Evolutionary conservation across 73 alveolate species (phyloP).

Genomic region (Stentor roeselii): DNA sequence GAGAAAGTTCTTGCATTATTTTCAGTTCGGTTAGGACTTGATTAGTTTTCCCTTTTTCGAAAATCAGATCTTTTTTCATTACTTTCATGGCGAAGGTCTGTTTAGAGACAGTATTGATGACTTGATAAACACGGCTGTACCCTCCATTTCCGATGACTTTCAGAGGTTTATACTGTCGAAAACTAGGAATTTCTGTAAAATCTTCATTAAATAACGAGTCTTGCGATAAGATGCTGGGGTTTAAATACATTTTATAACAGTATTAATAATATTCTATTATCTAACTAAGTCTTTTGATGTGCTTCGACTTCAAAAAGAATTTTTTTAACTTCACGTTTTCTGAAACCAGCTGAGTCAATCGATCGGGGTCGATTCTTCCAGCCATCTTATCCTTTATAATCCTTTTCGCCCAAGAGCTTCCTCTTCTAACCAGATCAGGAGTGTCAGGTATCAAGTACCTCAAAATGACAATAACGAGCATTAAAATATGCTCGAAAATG

Average conservation of each 20-base stretch:
- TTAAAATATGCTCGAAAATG: neutral
- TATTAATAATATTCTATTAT: too few species aligned
- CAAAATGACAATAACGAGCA: neutral
- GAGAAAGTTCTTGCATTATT: slow-evolving; percentile 67
- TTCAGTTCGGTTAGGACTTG: slow-evolving; percentile 79
- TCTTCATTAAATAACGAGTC: too few species aligned
- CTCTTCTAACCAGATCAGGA: neutral
- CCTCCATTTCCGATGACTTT: slow-evolving; percentile 56
- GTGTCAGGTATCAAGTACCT: neutral
- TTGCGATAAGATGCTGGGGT: too few species aligned
- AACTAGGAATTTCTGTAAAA: too few species aligned
- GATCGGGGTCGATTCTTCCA: too few species aligned
- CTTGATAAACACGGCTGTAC: slow-evolving; percentile 83
- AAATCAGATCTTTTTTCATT: slow-evolving; percentile 74
- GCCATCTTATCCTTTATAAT: neutral
- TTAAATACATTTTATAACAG: too few species aligned
- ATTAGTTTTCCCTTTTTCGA: slow-evolving; percentile 72
- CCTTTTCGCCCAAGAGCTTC: neutral
- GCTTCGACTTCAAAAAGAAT: too few species aligned
- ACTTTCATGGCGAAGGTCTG: slow-evolving; percentile 84
- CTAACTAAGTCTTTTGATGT: too few species aligned
- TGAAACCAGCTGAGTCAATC: too few species aligned
- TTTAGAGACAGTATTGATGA: slow-evolving; percentile 52
- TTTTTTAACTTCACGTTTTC: too few species aligned
- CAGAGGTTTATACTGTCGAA: too few species aligned